Evolutionary conservation across 257 asterid genomes (phyloP).

Genomic region (Solanum etuberosum): DNA sequence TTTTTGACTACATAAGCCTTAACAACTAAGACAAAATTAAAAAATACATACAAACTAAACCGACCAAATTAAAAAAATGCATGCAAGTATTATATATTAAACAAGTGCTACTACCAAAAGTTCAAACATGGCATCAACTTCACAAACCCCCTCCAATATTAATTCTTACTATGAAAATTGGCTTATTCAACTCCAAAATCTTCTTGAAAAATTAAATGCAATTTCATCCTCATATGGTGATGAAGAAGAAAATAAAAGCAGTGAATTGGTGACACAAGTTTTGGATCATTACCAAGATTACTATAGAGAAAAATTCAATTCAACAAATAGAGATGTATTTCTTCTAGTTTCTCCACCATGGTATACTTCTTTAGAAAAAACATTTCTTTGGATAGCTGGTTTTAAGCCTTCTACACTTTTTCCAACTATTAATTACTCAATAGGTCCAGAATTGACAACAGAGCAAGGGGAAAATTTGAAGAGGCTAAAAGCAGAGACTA

Average conservation of each 20-base stretch:
- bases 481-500: background rate
- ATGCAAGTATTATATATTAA: too few relatives aligned
- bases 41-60: background rate
- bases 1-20: background rate
- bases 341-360: constrained; percentile 18
- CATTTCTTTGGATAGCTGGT: constrained; percentile 10
- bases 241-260: background rate
- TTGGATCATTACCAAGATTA: constrained; percentile 8
- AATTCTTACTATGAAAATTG: background rate
- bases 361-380: constrained; percentile 9
- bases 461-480: background rate
- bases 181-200: background rate
- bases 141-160: background rate
- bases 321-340: constrained; percentile 1
- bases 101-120: background rate
- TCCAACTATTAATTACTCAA: background rate
- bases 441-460: background rate
- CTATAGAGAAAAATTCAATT: background rate
- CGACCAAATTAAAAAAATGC: background rate
- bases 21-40: background rate
- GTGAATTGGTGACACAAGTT: background rate
- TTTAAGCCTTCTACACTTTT: constrained; percentile 18
- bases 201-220: background rate
- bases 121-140: background rate
- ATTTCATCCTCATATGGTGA: background rate